Conservation (phyloP, 768 basidiomycete genomes). For the Boletellus ananas region DNA sequence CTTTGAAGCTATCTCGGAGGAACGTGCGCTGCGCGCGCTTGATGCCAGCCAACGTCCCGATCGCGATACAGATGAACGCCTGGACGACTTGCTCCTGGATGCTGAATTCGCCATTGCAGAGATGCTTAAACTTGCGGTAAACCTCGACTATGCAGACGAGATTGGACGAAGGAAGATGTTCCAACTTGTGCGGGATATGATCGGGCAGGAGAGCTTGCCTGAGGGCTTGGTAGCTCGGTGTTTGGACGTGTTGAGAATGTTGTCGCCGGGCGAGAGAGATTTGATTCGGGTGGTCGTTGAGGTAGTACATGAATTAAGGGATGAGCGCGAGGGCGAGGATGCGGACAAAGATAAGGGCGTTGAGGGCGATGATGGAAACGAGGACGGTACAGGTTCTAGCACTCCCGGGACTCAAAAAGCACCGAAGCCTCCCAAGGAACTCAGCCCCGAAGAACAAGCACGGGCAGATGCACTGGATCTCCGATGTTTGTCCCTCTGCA, state of each 20-base stretch:
- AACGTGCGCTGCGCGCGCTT: constrained; percentile 24
- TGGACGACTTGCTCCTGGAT: constrained; percentile 33
- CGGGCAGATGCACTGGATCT: constrained; percentile 64
- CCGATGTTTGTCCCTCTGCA: constrained; percentile 71
- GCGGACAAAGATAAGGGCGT: constrained; percentile 34
- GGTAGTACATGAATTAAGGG: constrained; percentile 75
- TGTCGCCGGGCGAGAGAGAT: constrained; percentile 75
- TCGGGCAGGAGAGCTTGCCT: constrained; percentile 67
- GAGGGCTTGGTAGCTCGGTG: constrained; percentile 66
- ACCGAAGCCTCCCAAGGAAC: constrained; percentile 31
- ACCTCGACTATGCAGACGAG: constrained; percentile 89
- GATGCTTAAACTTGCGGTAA: constrained; percentile 71
- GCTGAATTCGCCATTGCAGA: constrained; percentile 72
- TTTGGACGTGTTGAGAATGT: constrained; percentile 74
- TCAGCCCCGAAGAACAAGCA: constrained; percentile 57
- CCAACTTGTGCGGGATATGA: constrained; percentile 80
- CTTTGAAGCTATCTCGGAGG: constrained; percentile 40
- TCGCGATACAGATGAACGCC: constrained; percentile 43
- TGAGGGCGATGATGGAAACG: constrained; percentile 13
- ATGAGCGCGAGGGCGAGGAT: constrained; percentile 36
- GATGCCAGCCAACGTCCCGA: constrained; percentile 36
- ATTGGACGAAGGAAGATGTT: constrained; percentile 88
- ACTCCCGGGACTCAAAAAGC: constrained; percentile 12
- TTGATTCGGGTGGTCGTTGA: constrained; percentile 87
- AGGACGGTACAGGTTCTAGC: constrained; percentile 5